Evolutionary conservation across 2,329 filamentous ascomycete species (phyloP).

Genomic region (Alternaria triticimaculans): DNA sequence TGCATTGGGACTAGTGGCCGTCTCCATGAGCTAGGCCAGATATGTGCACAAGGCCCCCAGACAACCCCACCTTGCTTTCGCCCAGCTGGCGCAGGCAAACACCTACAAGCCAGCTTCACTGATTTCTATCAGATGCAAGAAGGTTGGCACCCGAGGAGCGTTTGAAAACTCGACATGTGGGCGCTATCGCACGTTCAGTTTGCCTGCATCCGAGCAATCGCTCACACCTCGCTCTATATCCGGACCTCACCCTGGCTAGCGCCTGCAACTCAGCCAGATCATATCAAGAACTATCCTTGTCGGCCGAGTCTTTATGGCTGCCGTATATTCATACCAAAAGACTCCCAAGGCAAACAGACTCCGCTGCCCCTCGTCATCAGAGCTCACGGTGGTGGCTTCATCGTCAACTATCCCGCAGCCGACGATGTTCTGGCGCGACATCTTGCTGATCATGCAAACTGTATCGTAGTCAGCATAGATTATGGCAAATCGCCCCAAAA

Average conservation of each 20-base stretch:
- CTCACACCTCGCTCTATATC: not conserved
- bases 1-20: not conserved
- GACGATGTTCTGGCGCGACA: not conserved
- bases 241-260: not conserved
- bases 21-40: not conserved
- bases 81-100: not conserved
- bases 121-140: not conserved
- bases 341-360: not conserved
- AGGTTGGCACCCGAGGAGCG: not conserved
- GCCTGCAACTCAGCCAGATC: not conserved
- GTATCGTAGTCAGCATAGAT: not conserved
- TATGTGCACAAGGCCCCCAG: not conserved
- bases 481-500: not conserved
- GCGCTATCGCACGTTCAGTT: not conserved
- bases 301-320: not conserved
- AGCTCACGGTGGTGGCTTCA: not conserved
- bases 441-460: not conserved
- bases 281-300: not conserved
- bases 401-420: not conserved
- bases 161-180: not conserved
- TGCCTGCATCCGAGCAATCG: not conserved
- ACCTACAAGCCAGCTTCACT: not conserved
- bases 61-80: not conserved
- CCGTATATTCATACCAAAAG: not conserved
- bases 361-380: not conserved